phyloP scores from a whole-genome alignment of 1,284 basidiomycete species.

The Pterulicium gracile region DNA sequence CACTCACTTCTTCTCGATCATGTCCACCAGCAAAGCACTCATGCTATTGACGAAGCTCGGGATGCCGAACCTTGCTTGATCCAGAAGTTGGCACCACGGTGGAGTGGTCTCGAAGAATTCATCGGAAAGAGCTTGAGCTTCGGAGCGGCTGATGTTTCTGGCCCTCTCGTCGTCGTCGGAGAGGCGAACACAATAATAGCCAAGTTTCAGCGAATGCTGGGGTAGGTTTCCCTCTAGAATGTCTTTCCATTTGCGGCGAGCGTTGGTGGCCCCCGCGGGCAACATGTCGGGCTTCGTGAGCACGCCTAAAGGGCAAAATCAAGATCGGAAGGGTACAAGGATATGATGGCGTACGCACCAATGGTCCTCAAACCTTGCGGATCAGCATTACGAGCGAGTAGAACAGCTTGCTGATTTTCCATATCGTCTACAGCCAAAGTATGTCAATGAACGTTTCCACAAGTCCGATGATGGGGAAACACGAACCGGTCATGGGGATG shows the following conservation, averaged over 20 bases:
- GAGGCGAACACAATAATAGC: constrained; percentile 61
- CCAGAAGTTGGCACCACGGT: constrained; percentile 39
- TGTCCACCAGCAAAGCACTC: constrained; percentile 36
- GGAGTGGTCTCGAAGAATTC: constrained; percentile 35
- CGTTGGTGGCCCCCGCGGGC: constrained; percentile 29
- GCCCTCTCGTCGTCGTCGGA: constrained; percentile 46
- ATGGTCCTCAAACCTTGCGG: constrained; percentile 31
- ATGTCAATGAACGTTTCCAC: background rate
- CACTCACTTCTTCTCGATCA: constrained; percentile 42
- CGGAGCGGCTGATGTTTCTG: constrained; percentile 21
- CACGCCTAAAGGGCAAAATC: constrained; percentile 28
- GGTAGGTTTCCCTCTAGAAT: constrained; percentile 34
- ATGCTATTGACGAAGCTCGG: constrained; percentile 40
- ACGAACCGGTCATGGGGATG: constrained; percentile 32
- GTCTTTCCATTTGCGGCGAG: constrained; percentile 35
- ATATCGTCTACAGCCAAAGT: constrained; percentile 36
- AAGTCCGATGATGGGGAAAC: background rate
- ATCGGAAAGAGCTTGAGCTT: constrained; percentile 28
- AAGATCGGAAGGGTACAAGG: background rate
- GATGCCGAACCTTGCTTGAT: constrained; percentile 43
- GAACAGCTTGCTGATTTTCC: constrained; percentile 34
- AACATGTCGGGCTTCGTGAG: constrained; percentile 57
- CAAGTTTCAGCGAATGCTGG: constrained; percentile 34
- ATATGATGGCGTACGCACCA: constrained; percentile 18
- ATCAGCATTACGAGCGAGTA: constrained; percentile 28